Base-by-base conservation (phyloP, 169 alveolate genomes). In the Cryptosporidium xiaoi region DNA sequence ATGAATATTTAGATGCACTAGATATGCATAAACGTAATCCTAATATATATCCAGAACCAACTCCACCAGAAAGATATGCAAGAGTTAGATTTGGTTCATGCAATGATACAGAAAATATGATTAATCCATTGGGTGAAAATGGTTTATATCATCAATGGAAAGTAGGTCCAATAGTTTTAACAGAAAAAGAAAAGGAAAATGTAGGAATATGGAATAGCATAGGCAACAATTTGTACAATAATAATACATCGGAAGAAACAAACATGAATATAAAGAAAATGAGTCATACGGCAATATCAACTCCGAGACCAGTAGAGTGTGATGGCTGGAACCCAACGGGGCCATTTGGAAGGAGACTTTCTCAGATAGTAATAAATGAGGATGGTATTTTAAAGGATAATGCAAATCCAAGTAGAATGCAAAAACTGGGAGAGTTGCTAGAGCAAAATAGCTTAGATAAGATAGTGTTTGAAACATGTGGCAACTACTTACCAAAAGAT, bases 241-340 rank as follows among this genome's bases (percentile, higher is more conserved):
- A 64, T 40, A 82, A 82, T 55, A 51, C 51, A n/a, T n/a, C 1
- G 18, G 66, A 46, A 7, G 48, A 40, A 8, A 8, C 48, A 40
- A 40, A 40, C 4, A 40, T 40, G 48, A 20, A 50, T 13, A 8
- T 13, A 12, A 51, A 3, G 18, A 48, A 10, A 24, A 85, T 90
- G 94, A 65, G 60, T 31, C 82, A 83, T 31, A 85, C 53, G 20
- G 71, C 82, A 4, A 48, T 90, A 6, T 84, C 92, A 10, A 69
- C 18, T 18, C 92, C 90, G 6, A 89, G 83, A 56, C 92, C 90
- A 15, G 90, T 92, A 48, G 92, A 82, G 66, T 91, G 93, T 31
- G 93, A 89, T 51, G 93, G 93, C 27, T 91, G 91, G 66, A 90
- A 87, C 40, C 93, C 93, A 18, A 90, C 89, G 16, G 94, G 94